Conservation (phyloP, 805 yeast genomes). For the Wickerhamomyces pijperi region DNA sequence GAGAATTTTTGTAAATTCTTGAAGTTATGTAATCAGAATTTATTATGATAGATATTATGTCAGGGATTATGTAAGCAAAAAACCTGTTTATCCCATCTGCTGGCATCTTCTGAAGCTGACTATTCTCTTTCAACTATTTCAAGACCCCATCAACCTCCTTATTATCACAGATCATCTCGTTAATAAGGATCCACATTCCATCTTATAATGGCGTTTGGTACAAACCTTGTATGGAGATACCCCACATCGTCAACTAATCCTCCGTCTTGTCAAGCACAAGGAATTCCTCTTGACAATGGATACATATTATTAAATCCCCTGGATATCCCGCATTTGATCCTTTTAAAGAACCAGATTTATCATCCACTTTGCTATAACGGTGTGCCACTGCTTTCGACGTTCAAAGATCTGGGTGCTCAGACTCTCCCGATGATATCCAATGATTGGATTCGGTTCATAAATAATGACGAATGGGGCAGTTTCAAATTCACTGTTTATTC, state of each 20-base stretch:
- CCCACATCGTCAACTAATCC: slow-evolving; percentile 10
- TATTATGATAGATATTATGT: too few species aligned
- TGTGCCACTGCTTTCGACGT: slow-evolving; percentile 25
- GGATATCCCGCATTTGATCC: neutral
- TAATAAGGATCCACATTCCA: too few species aligned
- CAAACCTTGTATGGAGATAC: slow-evolving; percentile 24
- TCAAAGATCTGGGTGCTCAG: slow-evolving; percentile 15
- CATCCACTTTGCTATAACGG: slow-evolving; percentile 22
- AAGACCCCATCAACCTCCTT: too few species aligned
- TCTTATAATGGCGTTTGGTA: slow-evolving; percentile 18
- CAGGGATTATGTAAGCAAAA: too few species aligned
- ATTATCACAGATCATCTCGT: too few species aligned
- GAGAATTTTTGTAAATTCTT: too few species aligned
- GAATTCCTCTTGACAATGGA: slow-evolving; percentile 22
- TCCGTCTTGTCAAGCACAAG: slow-evolving; percentile 22
- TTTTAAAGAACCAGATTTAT: slow-evolving; percentile 9
- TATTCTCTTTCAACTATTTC: too few species aligned
- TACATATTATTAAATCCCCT: slow-evolving; percentile 13
- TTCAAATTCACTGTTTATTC: slow-evolving; percentile 52
- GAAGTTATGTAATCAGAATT: too few species aligned
- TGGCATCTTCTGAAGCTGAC: too few species aligned
- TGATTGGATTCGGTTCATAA: slow-evolving; percentile 37
- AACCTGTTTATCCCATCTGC: too few species aligned
- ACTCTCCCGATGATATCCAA: slow-evolving; percentile 31
- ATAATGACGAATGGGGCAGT: slow-evolving; percentile 27